Evolutionary conservation across 169 alveolate genomes (phyloP).

Genomic region (Neospora caninum): DNA sequence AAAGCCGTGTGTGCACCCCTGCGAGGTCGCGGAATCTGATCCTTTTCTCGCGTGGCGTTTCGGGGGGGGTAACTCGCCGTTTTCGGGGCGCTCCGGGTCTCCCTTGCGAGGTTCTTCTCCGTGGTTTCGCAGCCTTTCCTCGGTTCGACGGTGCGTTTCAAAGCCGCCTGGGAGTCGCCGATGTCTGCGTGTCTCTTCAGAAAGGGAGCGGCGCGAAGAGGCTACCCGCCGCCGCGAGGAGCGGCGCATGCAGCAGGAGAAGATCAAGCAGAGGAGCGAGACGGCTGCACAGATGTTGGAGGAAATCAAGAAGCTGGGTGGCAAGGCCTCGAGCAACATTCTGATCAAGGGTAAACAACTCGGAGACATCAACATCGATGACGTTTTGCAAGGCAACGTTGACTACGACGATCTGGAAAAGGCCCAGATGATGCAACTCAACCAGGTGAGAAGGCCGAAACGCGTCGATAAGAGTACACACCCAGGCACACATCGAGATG

Average conservation of each 20-base stretch:
- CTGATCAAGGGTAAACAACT: slow-evolving; percentile 85
- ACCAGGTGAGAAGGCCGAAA: slow-evolving; percentile 38
- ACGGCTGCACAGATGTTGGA: slow-evolving; percentile 79
- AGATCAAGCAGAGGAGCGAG: slow-evolving; percentile 71
- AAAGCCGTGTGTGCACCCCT: too few species aligned
- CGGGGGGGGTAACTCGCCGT: too few species aligned
- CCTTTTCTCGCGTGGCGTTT: too few species aligned
- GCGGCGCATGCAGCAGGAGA: slow-evolving; percentile 79
- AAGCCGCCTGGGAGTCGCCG: too few species aligned
- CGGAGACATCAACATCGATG: slow-evolving; percentile 87
- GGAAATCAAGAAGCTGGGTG: slow-evolving; percentile 81
- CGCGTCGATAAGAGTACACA: neutral
- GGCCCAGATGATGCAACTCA: slow-evolving; percentile 83
- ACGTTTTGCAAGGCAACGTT: slow-evolving; percentile 86
- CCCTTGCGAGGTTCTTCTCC: too few species aligned
- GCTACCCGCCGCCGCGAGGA: slow-evolving; percentile 81
- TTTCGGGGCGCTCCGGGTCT: too few species aligned
- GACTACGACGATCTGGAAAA: slow-evolving; percentile 89
- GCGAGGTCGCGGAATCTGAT: too few species aligned
- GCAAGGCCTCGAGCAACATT: slow-evolving; percentile 77
- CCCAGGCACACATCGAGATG: neutral
- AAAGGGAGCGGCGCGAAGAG: slow-evolving; percentile 84
- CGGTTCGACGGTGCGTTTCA: too few species aligned
- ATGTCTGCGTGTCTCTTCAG: slow-evolving; percentile 54
- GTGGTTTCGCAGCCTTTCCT: too few species aligned